A percentile compares a stretch with the other conserved stretches of the same genome.
Conservation (phyloP, 331 rosid species). For the Dryas integrifolia region DNA sequence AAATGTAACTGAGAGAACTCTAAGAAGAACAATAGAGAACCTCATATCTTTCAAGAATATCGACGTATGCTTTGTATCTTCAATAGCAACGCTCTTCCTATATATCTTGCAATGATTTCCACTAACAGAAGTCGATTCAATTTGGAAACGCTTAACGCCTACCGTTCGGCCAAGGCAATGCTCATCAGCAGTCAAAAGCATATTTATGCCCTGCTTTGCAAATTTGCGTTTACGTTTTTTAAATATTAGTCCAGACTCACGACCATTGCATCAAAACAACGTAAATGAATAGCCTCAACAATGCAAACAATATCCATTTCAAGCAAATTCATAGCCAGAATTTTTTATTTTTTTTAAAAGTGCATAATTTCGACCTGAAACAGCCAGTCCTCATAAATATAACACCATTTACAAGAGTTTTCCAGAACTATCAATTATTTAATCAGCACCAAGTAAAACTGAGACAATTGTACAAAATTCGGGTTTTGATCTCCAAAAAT, state of each 20-base stretch:
- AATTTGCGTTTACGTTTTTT: not conserved
- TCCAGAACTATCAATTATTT: not conserved
- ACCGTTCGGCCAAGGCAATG: conserved; percentile 68
- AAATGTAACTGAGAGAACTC: conserved; percentile 4
- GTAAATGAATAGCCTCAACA: not conserved
- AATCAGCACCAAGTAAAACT: not conserved
- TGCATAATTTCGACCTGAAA: not conserved
- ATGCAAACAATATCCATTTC: not conserved
- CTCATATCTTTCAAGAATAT: conserved; percentile 75
- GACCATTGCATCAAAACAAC: not conserved
- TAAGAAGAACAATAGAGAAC: conserved; percentile 32
- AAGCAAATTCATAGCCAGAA: not conserved
- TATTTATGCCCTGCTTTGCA: conserved; percentile 69
- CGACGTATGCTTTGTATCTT: conserved; percentile 35
- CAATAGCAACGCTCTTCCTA: conserved; percentile 44
- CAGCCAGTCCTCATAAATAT: not conserved
- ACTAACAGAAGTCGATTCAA: conserved; percentile 68
- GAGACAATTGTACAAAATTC: not conserved
- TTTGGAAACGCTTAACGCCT: conserved; percentile 61
- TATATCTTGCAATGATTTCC: conserved; percentile 70
- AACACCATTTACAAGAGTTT: too few species aligned
- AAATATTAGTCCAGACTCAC: not conserved
- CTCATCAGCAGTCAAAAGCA: conserved; percentile 65
- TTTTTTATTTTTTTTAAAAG: not conserved
- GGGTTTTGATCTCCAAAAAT: not conserved